phyloP scores from a whole-genome alignment of 1,139 yeast species.

The Geotrichum phurueaensis region DNA sequence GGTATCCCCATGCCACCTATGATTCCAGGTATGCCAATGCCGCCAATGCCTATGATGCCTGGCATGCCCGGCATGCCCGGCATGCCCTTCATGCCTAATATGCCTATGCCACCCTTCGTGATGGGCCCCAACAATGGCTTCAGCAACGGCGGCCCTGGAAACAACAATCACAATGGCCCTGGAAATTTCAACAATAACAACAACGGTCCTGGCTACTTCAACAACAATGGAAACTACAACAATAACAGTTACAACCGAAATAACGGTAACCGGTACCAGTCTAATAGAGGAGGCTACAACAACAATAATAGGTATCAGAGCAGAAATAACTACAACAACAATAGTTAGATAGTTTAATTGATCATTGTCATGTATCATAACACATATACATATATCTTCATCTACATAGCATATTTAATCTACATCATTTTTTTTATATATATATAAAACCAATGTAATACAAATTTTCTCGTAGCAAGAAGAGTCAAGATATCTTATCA shows the following conservation, averaged over 20 bases:
- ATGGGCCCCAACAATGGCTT: conserved; percentile 3
- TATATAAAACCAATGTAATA: too few relatives aligned
- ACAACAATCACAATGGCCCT: not conserved
- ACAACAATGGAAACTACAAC: conserved; percentile 4
- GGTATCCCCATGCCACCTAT: conserved; percentile 23
- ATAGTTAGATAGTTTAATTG: conserved; percentile 3
- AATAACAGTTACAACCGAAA: conserved; percentile 5
- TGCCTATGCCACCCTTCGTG: conserved; percentile 17
- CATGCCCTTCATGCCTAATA: conserved; percentile 22
- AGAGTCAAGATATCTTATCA: too few relatives aligned
- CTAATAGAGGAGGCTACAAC: not conserved
- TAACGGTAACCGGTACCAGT: not conserved
- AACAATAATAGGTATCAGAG: conserved; percentile 5
- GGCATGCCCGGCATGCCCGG: conserved; percentile 23
- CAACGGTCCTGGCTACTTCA: not conserved
- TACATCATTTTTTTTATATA: too few relatives aligned
- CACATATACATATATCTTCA: not conserved
- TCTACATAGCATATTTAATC: too few relatives aligned
- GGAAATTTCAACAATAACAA: not conserved
- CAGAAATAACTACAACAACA: not conserved
- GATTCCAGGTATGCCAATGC: conserved; percentile 22
- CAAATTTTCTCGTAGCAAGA: too few relatives aligned
- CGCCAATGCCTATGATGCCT: conserved; percentile 24
- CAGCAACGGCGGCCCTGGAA: conserved; percentile 1
- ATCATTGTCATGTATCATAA: not conserved